These are phyloP conservation scores for barrel medic (Medicago truncatula) DNA, from an alignment of 306 rosid species.

Conservation along the genomic window MtrunA17r5.0-ANR NC_053045.1:47049001-47049500, in stretches of 20 bases:
- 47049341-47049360: constrained; percentile 5
- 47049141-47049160: too few species aligned
- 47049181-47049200: too few species aligned
- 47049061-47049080: too few species aligned
- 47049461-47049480: background rate
- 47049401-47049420: constrained; percentile 1
- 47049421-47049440: too few species aligned
- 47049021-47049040: too few species aligned
- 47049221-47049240: background rate
- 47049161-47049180: too few species aligned
- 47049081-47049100: too few species aligned
- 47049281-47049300: constrained; percentile 80
- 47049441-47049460: background rate
- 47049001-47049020: too few species aligned
- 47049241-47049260: constrained; percentile 83
- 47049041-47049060: too few species aligned
- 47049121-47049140: too few species aligned
- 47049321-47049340: background rate
- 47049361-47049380: background rate
- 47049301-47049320: constrained; percentile 87
- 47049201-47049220: constrained; percentile 1
- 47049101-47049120: too few species aligned
- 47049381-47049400: constrained; percentile 13
- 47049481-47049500: background rate
- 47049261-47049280: constrained; percentile 59